These are phyloP conservation scores for Xylaria nigripes DNA, from an alignment of 495 filamentous ascomycete species.

Conservation along the genomic window DNA sequence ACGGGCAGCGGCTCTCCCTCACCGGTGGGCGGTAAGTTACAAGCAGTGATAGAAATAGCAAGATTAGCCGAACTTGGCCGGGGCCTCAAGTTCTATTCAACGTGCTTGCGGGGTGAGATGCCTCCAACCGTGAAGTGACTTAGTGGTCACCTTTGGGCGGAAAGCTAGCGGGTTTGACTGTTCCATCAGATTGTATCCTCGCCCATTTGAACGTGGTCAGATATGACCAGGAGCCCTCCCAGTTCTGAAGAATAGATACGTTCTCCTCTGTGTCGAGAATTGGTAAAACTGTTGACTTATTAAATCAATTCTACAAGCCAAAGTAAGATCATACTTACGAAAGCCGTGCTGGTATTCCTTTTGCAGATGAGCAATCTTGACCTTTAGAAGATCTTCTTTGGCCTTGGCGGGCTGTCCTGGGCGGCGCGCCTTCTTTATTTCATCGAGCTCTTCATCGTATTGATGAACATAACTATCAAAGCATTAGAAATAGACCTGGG, in stretches of 20 bases:
- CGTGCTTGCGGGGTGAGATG: conserved; percentile 22
- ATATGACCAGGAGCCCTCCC: conserved; percentile 48
- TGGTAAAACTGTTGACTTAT: conserved; percentile 37
- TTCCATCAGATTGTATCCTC: conserved; percentile 51
- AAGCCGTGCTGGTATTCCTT: conserved; percentile 82
- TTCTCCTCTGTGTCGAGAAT: conserved; percentile 42
- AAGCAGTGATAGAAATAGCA: conserved; percentile 2
- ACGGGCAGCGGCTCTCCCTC: conserved; percentile 1
- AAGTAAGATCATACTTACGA: conserved; percentile 37
- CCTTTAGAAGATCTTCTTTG: conserved; percentile 66
- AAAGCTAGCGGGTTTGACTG: conserved; percentile 51
- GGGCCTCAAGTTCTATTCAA: conserved; percentile 15
- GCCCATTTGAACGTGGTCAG: conserved; percentile 48
- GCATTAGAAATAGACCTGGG: conserved; percentile 1
- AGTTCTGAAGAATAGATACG: conserved; percentile 35
- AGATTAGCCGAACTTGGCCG: conserved; percentile 10
- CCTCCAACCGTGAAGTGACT: conserved; percentile 29
- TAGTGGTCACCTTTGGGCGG: conserved; percentile 54
- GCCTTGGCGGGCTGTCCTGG: conserved; percentile 72
- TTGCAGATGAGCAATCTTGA: conserved; percentile 59
- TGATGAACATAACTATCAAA: conserved; percentile 63
- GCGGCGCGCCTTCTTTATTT: conserved; percentile 65
- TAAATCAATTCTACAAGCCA: conserved; percentile 4
- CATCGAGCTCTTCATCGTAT: conserved; percentile 63
- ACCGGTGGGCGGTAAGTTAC: conserved; percentile 4